Evolutionary conservation across 2,329 filamentous ascomycete genomes (phyloP).

Genomic region (Neurospora crassa): DNA sequence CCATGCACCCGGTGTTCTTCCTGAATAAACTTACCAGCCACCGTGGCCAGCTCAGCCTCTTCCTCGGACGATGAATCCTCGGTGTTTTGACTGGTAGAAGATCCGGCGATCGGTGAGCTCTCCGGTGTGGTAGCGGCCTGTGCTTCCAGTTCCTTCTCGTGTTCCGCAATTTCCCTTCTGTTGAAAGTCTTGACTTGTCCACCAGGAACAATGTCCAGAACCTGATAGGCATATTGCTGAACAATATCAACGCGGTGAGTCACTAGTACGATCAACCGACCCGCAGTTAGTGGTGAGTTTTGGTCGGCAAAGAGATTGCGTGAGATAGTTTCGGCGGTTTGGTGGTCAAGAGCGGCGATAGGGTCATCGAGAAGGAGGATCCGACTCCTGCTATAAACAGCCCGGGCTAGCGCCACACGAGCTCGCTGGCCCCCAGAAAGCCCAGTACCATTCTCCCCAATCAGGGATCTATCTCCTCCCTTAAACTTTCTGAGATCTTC

Average conservation of each 20-base stretch:
- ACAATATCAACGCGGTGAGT: constrained; percentile 75
- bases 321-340: constrained; percentile 53
- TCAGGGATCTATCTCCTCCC: constrained; percentile 46
- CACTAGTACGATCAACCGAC: constrained; percentile 67
- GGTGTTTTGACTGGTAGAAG: constrained; percentile 15
- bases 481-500: constrained; percentile 47
- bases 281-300: constrained; percentile 28
- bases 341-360: constrained; percentile 52
- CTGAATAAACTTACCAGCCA: constrained; percentile 61
- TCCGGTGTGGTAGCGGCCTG: constrained; percentile 7
- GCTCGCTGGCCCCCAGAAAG: constrained; percentile 52
- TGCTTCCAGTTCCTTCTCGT: constrained; percentile 18
- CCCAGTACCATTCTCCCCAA: constrained; percentile 54
- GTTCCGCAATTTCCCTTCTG: constrained; percentile 10
- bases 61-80: constrained; percentile 31
- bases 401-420: constrained; percentile 52
- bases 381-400: constrained; percentile 47
- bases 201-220: constrained; percentile 60
- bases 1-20: constrained; percentile 68
- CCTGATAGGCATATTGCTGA: constrained; percentile 60
- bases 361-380: constrained; percentile 54
- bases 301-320: constrained; percentile 39
- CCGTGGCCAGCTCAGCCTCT: constrained; percentile 42
- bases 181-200: constrained; percentile 34
- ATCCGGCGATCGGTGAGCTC: not conserved